Base-by-base conservation (phyloP, 805 yeast species). In the Ogataea thermomethanolica region DNA sequence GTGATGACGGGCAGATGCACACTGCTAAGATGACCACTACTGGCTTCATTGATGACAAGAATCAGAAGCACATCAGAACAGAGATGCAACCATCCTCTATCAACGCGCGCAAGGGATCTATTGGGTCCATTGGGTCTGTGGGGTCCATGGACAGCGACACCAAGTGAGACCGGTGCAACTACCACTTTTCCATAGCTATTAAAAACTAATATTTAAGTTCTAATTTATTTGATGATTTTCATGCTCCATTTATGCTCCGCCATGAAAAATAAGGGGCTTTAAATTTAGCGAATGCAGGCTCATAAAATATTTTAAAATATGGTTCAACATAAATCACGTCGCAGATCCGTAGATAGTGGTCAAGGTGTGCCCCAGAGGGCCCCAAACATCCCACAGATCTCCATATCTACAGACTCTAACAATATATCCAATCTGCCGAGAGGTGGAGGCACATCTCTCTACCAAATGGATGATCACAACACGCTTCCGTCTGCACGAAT, bases 71-170 rank as follows among this genome's bases (percentile, higher is more conserved):
- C 10, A 25, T 36, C 3, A 28, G 23, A 34, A 25, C 32, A 22
- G 20, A 12, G n/a, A n/a, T 29, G 7, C 33, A 22, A 13, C 29
- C 26, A 11, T 23, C n/a, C 12, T 15, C 17, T 14, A 17, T 35
- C 7, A 33, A 31, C 20, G 43, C 28, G 12, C 33, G 49, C 15
- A 49, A 46, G 37, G 46, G 44, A 4, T 49, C 53, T 3, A 25
- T 49, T 25, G 35, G 37, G 6, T 39, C 46, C 9, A 32, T 36
- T 24, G 31, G 31, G 21, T 29, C 31, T 4, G 17, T 29, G n/a
- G 31, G 31, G 12, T 31, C 34, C 23, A 20, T 31, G 25, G 38
- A 37, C 29, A 28, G 36, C 20, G 37, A 22, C 27, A 28, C 31
- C 24, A 30, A 31, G 20, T 17, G 20, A 17, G 20, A 17, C 20